Conservation (phyloP, 163 green algal species). For the Coccomyxa subellipsoidea region DNA sequence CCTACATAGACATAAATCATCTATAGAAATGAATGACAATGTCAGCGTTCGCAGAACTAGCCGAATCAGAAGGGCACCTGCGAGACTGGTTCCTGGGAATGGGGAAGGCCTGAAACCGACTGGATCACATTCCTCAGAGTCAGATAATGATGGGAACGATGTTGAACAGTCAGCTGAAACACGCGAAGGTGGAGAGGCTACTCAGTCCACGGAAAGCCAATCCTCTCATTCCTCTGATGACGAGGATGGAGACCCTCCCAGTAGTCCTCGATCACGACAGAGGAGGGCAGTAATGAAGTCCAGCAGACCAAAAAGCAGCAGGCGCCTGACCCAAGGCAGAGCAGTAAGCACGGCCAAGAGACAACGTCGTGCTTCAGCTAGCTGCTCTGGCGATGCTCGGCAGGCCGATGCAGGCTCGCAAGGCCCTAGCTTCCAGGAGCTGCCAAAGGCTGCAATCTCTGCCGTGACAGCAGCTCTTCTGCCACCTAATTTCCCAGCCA, state of each 20-base stretch:
- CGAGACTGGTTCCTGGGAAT: neutral
- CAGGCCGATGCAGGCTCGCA: neutral
- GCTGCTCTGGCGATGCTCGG: too few relatives aligned
- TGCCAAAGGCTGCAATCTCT: neutral
- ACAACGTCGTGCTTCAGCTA: too few relatives aligned
- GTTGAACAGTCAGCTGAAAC: neutral
- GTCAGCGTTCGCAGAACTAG: neutral
- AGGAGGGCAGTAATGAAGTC: neutral
- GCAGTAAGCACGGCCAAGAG: too few relatives aligned
- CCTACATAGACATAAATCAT: too few relatives aligned
- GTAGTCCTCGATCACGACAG: neutral
- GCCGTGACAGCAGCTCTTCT: neutral
- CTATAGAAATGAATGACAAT: neutral
- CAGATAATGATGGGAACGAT: neutral
- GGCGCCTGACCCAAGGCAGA: too few relatives aligned
- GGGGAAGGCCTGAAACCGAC: neutral
- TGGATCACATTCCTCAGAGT: neutral
- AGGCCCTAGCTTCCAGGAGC: neutral
- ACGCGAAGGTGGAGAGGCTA: neutral
- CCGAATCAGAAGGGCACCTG: neutral
- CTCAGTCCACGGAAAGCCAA: neutral
- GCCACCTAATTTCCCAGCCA: neutral
- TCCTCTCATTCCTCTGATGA: neutral
- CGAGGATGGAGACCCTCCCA: too few relatives aligned
- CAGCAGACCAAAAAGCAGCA: neutral